A percentile compares a stretch with the other conserved stretches of the same genome.
These are phyloP conservation scores for Sphaerulina populicola DNA, from an alignment of 2,329 filamentous ascomycete genomes.

Conservation along the genomic window DNA sequence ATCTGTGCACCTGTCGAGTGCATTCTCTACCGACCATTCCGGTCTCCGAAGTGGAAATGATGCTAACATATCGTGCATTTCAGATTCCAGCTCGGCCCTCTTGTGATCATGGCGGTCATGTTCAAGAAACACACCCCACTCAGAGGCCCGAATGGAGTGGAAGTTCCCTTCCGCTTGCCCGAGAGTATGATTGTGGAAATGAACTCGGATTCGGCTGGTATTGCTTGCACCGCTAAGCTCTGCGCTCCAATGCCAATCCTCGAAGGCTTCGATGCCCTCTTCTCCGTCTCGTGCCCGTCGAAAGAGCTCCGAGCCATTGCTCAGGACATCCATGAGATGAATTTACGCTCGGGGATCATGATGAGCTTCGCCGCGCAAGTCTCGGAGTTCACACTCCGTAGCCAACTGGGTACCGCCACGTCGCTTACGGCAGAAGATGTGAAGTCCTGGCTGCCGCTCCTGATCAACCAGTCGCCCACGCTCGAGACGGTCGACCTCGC, in stretches of 20 bases:
- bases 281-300: slow-evolving; percentile 5
- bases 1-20: too few species aligned
- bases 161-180: slow-evolving; percentile 37
- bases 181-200: slow-evolving; percentile 10
- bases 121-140: slow-evolving; percentile 11
- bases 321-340: neutral
- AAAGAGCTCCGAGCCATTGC: slow-evolving; percentile 1
- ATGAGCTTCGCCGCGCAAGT: slow-evolving; percentile 7
- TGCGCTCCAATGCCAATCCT: slow-evolving; percentile 1
- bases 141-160: slow-evolving; percentile 30
- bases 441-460: slow-evolving; percentile 11
- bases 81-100: slow-evolving; percentile 10
- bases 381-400: slow-evolving; percentile 3
- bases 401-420: slow-evolving; percentile 9
- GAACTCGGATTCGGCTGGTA: neutral
- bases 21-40: too few species aligned
- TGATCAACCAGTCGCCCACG: slow-evolving; percentile 15
- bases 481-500: slow-evolving; percentile 13
- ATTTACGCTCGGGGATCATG: neutral
- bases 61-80: too few species aligned
- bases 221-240: neutral
- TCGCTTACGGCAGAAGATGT: slow-evolving; percentile 11
- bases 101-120: slow-evolving; percentile 14
- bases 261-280: slow-evolving; percentile 12
- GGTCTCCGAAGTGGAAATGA: too few species aligned